A percentile compares a stretch with the other conserved stretches of the same genome.
phyloP scores from a whole-genome alignment of 495 filamentous ascomycete genomes.

The Tetracladium setigerum region DNA sequence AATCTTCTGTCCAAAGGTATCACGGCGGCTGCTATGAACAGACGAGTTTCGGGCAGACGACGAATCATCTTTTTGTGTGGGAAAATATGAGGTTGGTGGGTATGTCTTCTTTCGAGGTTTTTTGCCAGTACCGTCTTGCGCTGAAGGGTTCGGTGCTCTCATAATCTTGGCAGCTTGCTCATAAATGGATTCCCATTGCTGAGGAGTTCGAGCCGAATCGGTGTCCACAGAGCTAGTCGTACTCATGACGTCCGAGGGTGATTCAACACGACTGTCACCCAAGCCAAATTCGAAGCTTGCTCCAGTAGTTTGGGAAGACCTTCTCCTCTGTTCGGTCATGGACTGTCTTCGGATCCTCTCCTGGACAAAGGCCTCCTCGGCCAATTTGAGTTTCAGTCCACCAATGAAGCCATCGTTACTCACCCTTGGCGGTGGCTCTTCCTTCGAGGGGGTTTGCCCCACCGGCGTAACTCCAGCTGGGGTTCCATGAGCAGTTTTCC shows the following conservation, averaged over 20 bases:
- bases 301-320: neutral
- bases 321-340: neutral
- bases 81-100: too few species aligned
- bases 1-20: neutral
- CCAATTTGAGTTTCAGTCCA: conserved; percentile 22
- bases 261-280: neutral
- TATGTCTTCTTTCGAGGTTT: too few species aligned
- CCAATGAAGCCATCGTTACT: conserved; percentile 20
- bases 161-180: conserved; percentile 7
- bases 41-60: neutral
- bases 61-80: too few species aligned
- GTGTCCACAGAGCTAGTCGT: conserved; percentile 6
- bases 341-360: conserved; percentile 3
- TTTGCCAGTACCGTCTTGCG: too few species aligned
- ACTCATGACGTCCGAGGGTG: neutral
- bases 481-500: conserved; percentile 4
- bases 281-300: neutral
- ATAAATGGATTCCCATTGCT: conserved; percentile 15
- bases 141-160: neutral
- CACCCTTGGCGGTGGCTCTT: neutral
- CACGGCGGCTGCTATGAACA: neutral
- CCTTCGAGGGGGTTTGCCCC: neutral
- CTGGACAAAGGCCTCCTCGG: conserved; percentile 17
- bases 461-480: conserved; percentile 1
- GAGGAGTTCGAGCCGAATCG: conserved; percentile 8